These are phyloP conservation scores for Corymbia maculata DNA, from an alignment of 345 rosid species.

Conservation along the genomic window DNA sequence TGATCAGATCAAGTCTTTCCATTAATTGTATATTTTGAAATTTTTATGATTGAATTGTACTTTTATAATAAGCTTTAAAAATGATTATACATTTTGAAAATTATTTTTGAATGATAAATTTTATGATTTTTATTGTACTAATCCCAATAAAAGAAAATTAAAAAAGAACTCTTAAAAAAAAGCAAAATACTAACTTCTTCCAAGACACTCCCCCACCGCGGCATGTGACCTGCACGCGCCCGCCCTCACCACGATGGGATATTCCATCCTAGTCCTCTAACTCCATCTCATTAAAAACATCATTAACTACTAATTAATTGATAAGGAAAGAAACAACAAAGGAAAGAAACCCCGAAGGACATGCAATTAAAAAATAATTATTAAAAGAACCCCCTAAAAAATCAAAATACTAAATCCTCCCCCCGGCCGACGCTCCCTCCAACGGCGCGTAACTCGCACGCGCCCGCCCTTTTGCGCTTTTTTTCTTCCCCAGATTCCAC, in stretches of 20 bases:
- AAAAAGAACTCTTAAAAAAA: neutral
- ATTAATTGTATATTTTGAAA: too few species aligned
- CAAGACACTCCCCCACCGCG: neutral
- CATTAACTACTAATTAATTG: neutral
- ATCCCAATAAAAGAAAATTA: too few species aligned
- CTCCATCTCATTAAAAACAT: neutral
- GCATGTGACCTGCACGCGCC: neutral
- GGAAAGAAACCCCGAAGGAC: neutral
- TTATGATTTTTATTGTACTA: too few species aligned
- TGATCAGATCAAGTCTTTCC: too few species aligned
- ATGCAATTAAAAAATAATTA: neutral
- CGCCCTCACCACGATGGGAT: neutral
- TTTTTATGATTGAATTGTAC: too few species aligned
- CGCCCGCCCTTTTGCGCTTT: neutral
- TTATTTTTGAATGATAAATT: too few species aligned
- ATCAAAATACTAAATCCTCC: neutral
- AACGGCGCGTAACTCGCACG: neutral
- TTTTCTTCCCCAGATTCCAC: neutral
- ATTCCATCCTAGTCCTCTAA: neutral
- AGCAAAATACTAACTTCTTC: neutral
- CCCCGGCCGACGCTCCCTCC: neutral
- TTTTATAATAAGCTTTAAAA: too few species aligned
- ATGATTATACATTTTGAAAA: too few species aligned
- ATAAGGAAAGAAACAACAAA: accelerated
- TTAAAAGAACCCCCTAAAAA: neutral